phyloP scores from a whole-genome alignment of 2,329 filamentous ascomycete genomes.

The Nemania sp. region DNA sequence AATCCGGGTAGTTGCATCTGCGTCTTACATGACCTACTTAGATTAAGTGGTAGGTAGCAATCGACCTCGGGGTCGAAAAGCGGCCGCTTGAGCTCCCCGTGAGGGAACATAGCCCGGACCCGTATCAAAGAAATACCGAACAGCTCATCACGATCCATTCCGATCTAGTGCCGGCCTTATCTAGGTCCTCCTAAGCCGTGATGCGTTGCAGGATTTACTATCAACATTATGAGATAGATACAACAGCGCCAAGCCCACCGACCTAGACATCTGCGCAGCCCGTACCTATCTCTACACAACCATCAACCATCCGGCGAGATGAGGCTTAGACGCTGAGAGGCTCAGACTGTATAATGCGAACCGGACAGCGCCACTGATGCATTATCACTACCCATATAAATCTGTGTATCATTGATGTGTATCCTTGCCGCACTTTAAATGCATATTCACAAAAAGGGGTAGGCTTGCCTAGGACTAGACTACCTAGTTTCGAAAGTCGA shows the following conservation, averaged over 20 bases:
- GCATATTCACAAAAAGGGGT: not conserved
- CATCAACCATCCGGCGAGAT: too few relatives aligned
- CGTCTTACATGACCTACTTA: not conserved
- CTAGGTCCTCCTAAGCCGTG: too few relatives aligned
- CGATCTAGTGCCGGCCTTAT: too few relatives aligned
- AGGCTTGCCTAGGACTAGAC: not conserved
- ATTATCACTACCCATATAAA: too few relatives aligned
- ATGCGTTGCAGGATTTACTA: too few relatives aligned
- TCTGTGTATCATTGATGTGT: not conserved
- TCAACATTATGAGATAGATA: too few relatives aligned
- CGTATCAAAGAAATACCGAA: not conserved
- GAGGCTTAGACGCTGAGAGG: not conserved
- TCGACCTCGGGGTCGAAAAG: not conserved
- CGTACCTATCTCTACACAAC: too few relatives aligned
- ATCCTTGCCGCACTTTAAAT: not conserved
- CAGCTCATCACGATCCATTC: not conserved
- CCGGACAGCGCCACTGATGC: not conserved
- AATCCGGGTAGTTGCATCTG: slow-evolving; percentile 4
- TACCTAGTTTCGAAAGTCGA: not conserved
- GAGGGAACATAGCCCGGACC: not conserved
- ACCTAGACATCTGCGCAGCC: too few relatives aligned
- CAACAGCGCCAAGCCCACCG: not conserved
- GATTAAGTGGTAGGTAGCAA: not conserved
- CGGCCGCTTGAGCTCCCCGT: not conserved
- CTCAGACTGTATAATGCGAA: not conserved